Base-by-base conservation (phyloP, 805 yeast species). In the Saccharomyces eubayanus region DNA sequence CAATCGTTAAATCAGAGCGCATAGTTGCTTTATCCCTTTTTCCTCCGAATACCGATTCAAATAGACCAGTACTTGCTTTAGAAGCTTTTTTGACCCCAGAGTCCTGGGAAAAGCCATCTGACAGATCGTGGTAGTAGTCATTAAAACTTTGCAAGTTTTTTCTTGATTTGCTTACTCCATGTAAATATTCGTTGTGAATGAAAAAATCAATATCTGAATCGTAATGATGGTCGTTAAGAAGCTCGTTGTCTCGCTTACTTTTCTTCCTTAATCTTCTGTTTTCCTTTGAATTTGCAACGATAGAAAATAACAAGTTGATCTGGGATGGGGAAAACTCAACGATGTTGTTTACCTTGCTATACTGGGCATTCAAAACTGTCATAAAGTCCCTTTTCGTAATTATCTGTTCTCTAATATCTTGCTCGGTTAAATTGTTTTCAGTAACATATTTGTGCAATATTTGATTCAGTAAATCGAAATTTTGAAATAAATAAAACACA, bases 251-350 rank as follows among this genome's bases (percentile, higher is more conserved):
- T 16, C 40, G 47, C 45, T 41, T 21, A 30, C 54, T 56, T 14
- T 30, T 56, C 55, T 47, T 56, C 55, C 51, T 62, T 47, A 41
- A 59, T 48, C 53, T 56, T 41, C 59, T 59, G 48, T 61, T 61
- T 41, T 60, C 51, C 58, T 72, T 72, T 28, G 70, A 71, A 55
- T 72, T 70, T 1, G 68, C 65, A 5, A 67, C 72, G 31, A 70
- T 67, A 0, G 71, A 64, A 57, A 74, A 74, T 50, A 74, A 56
- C 20, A 74, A 53, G 51, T 71, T 66, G 8, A 74, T 72, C 55
- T 74, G 77, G 2, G 75, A 68, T 1, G 76, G 76, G 0, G 77
- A 72, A 48, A 74, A 74, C 27, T 67, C 67, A n/a, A 62, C 60
- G 41, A 74, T 66, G 56, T 74, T 74, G 55, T 73, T 74, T 8